Evolutionary conservation across 2,329 filamentous ascomycete genomes (phyloP).

Genomic region (Xylariaceae sp.): DNA sequence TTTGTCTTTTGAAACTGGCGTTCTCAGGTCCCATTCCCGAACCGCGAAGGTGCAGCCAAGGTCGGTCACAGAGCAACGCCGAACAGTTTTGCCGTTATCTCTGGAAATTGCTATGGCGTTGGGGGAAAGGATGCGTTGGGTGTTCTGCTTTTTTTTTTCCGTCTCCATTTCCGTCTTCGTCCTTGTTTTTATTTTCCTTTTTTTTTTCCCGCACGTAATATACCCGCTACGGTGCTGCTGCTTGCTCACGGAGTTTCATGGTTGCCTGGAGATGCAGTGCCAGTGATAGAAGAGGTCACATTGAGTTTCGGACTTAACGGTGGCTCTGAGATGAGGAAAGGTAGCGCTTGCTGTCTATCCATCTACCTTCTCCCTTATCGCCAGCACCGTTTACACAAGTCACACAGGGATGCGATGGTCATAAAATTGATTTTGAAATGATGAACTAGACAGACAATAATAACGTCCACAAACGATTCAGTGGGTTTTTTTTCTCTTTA

Average conservation of each 20-base stretch:
- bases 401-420: conserved; percentile 4
- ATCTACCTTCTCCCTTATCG: background rate
- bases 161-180: background rate
- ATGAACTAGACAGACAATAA: conserved; percentile 9
- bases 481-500: too few relatives aligned
- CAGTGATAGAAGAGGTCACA: conserved; percentile 3
- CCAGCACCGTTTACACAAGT: conserved; percentile 3
- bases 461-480: too few relatives aligned
- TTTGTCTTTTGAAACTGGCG: background rate
- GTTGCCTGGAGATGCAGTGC: conserved; percentile 10
- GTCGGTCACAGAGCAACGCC: background rate
- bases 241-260: conserved; percentile 12
- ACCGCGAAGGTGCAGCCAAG: background rate
- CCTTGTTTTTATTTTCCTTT: background rate
- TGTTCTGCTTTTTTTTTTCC: conserved; percentile 4
- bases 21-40: background rate
- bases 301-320: conserved; percentile 1
- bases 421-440: conserved; percentile 3
- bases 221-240: conserved; percentile 24
- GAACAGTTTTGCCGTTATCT: conserved; percentile 9
- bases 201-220: conserved; percentile 24
- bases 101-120: conserved; percentile 7
- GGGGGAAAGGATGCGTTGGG: conserved; percentile 3
- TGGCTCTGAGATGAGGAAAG: conserved; percentile 5
- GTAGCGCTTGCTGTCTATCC: background rate